These are phyloP conservation scores for Rhododendron ovatum DNA, from an alignment of 148 eudicot species.

Conservation along the genomic window DNA sequence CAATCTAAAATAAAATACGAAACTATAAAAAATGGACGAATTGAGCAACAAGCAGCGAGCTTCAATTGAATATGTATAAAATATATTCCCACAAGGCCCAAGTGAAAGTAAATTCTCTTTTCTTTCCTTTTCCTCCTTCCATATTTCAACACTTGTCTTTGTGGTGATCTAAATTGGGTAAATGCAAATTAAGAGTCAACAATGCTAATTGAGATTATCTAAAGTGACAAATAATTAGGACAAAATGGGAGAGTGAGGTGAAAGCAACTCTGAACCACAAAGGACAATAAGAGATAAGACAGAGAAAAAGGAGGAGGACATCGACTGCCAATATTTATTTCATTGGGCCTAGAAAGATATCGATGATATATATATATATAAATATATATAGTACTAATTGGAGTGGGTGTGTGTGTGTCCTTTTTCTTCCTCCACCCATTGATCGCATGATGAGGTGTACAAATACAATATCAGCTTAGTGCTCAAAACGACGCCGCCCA, in stretches of 20 bases:
- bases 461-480: neutral
- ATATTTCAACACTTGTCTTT: neutral
- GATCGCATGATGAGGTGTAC: too few species aligned
- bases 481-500: neutral
- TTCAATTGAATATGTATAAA: too few species aligned
- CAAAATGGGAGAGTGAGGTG: neutral
- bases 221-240: conserved; percentile 12
- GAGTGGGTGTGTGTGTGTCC: neutral
- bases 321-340: neutral
- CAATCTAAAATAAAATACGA: too few species aligned
- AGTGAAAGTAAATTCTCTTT: neutral
- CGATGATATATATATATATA: neutral
- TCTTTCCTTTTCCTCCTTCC: neutral
- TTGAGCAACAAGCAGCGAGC: too few species aligned
- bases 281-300: neutral
- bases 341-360: neutral
- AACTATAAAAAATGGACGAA: too few species aligned
- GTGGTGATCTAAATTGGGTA: neutral
- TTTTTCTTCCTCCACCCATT: neutral
- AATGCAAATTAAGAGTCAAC: conserved; percentile 3
- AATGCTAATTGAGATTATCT: conserved; percentile 5
- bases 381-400: neutral
- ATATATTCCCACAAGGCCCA: neutral
- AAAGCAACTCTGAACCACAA: neutral
- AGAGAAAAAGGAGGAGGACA: neutral